Conservation (phyloP, 352 stramenopile genomes). For the Phytophthora gonapodyides region DNA sequence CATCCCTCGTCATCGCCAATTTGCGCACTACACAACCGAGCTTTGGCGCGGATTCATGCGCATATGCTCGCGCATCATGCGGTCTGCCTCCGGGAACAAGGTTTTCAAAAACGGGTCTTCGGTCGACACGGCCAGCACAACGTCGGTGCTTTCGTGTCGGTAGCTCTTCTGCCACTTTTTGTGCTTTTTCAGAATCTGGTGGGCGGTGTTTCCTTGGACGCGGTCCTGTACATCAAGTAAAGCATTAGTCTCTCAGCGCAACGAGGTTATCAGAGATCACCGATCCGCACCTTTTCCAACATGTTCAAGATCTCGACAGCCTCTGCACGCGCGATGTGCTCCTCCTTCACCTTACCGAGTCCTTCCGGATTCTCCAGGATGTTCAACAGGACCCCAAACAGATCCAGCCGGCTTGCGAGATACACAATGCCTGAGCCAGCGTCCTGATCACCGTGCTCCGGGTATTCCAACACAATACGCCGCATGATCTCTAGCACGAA, state of each 20-base stretch:
- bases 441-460: constrained; percentile 68
- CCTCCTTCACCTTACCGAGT: constrained; percentile 65
- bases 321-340: constrained; percentile 62
- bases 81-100: constrained; percentile 63
- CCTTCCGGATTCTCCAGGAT: constrained; percentile 68
- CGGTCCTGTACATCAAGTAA: constrained; percentile 44
- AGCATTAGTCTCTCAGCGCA: constrained; percentile 8
- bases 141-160: constrained; percentile 54
- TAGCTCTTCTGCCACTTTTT: constrained; percentile 90
- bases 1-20: constrained; percentile 7
- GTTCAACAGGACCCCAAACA: constrained; percentile 78
- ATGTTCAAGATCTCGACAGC: constrained; percentile 81
- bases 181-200: constrained; percentile 87
- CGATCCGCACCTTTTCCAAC: constrained; percentile 65
- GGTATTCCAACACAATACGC: constrained; percentile 67
- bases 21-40: constrained; percentile 25
- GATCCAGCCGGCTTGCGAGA: constrained; percentile 61
- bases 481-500: constrained; percentile 80
- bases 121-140: constrained; percentile 43
- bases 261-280: background rate
- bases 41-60: constrained; percentile 33
- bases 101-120: constrained; percentile 78
- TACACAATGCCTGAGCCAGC: constrained; percentile 73
- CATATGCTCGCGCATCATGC: constrained; percentile 58
- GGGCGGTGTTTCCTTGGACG: constrained; percentile 66